phyloP scores from a whole-genome alignment of 2,329 filamentous ascomycete species.

The Aspergillus sp. region DNA sequence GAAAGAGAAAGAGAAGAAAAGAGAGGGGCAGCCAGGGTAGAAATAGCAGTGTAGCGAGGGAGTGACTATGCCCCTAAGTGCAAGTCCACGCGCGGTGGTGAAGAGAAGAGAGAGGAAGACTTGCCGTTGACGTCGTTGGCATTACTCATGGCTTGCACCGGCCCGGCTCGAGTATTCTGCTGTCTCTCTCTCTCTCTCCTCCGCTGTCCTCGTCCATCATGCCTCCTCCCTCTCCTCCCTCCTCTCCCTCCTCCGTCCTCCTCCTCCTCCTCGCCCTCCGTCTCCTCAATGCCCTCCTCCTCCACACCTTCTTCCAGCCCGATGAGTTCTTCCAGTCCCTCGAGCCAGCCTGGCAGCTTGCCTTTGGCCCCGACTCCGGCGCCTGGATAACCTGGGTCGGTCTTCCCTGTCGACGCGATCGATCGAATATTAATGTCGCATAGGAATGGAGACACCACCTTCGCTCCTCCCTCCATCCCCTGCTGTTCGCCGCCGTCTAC shows the following conservation, averaged over 20 bases:
- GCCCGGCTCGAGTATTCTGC: background rate
- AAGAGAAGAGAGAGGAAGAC: background rate
- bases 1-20: slow-evolving; percentile 1
- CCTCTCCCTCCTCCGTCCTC: slow-evolving; percentile 19
- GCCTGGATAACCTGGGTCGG: slow-evolving; percentile 95
- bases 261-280: slow-evolving; percentile 55
- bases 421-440: slow-evolving; percentile 1
- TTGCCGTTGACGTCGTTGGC: background rate
- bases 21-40: slow-evolving; percentile 1
- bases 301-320: slow-evolving; percentile 91
- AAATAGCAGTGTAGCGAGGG: background rate
- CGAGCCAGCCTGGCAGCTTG: slow-evolving; percentile 85
- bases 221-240: slow-evolving; percentile 1
- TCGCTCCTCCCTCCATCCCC: slow-evolving; percentile 84
- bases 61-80: slow-evolving; percentile 14
- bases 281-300: slow-evolving; percentile 65
- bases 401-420: slow-evolving; percentile 8
- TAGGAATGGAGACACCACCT: slow-evolving; percentile 90
- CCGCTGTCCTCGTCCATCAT: slow-evolving; percentile 2
- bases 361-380: slow-evolving; percentile 66
- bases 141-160: background rate
- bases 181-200: slow-evolving; percentile 1
- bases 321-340: slow-evolving; percentile 96
- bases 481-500: slow-evolving; percentile 72
- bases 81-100: slow-evolving; percentile 8